Percentiles rank a stretch among this genome's conserved stretches.
Conservation (phyloP, 2,329 filamentous ascomycete genomes). For the Beauveria pseudobassiana region DNA sequence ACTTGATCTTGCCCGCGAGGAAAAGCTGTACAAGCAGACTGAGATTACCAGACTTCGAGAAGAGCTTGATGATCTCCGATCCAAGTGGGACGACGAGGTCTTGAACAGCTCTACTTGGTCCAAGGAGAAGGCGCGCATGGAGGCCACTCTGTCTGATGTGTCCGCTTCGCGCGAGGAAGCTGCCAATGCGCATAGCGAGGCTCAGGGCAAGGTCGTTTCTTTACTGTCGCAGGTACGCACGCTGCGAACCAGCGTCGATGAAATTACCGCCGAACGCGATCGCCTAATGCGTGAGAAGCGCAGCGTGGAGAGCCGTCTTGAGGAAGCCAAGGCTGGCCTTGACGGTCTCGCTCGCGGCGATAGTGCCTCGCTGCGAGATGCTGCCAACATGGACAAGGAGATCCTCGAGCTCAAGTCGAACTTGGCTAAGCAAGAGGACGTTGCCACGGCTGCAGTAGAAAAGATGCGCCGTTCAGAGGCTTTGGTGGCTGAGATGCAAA, state of each 20-base stretch:
- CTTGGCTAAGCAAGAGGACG: slow-evolving; percentile 87
- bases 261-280: slow-evolving; percentile 78
- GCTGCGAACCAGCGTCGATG: slow-evolving; percentile 77
- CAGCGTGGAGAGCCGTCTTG: slow-evolving; percentile 72
- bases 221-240: slow-evolving; percentile 83
- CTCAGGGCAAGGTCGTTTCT: slow-evolving; percentile 85
- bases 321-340: slow-evolving; percentile 80
- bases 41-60: slow-evolving; percentile 87
- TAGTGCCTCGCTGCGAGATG: slow-evolving; percentile 81
- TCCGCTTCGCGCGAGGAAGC: slow-evolving; percentile 91
- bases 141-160: slow-evolving; percentile 82
- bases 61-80: slow-evolving; percentile 87
- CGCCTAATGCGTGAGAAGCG: slow-evolving; percentile 82
- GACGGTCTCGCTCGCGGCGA: slow-evolving; percentile 83
- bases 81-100: slow-evolving; percentile 97
- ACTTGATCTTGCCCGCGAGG: slow-evolving; percentile 87
- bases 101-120: slow-evolving; percentile 97
- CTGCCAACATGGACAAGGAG: slow-evolving; percentile 81
- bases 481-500: slow-evolving; percentile 80
- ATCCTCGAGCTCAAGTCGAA: slow-evolving; percentile 82
- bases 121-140: slow-evolving; percentile 90
- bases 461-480: slow-evolving; percentile 96
- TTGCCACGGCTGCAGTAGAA: slow-evolving; percentile 82
- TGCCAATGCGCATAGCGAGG: slow-evolving; percentile 86
- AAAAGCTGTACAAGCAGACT: slow-evolving; percentile 74